phyloP scores from a whole-genome alignment of 2,329 filamentous ascomycete genomes.

The Fusarium algeriense region DNA sequence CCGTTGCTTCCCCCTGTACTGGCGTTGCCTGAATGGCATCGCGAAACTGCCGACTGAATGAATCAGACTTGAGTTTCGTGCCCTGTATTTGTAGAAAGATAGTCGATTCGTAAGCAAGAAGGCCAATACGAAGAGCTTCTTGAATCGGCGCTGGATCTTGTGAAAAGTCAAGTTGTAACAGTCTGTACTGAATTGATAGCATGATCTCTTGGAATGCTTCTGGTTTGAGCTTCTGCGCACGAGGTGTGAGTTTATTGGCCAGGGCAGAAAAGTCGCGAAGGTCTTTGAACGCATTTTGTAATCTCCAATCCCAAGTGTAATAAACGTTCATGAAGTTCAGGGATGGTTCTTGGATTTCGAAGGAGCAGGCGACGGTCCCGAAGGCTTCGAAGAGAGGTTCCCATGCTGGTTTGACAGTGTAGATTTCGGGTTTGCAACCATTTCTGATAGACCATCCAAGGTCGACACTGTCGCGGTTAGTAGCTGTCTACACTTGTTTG shows the following conservation, averaged over 20 bases:
- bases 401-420: slow-evolving; percentile 36
- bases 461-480: slow-evolving; percentile 39
- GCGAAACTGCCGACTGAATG: slow-evolving; percentile 24
- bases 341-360: slow-evolving; percentile 3
- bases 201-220: slow-evolving; percentile 48
- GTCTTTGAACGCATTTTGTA: slow-evolving; percentile 47
- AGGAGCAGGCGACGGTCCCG: neutral
- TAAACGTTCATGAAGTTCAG: slow-evolving; percentile 19
- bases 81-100: slow-evolving; percentile 44
- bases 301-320: slow-evolving; percentile 37
- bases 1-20: neutral
- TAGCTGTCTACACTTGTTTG: rapidly evolving
- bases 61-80: slow-evolving; percentile 29
- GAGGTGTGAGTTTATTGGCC: slow-evolving; percentile 40
- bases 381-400: slow-evolving; percentile 19
- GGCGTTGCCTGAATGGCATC: slow-evolving; percentile 28
- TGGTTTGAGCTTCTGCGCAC: slow-evolving; percentile 43
- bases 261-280: slow-evolving; percentile 48
- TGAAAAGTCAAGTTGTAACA: slow-evolving; percentile 43
- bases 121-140: slow-evolving; percentile 45
- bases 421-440: slow-evolving; percentile 44
- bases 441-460: slow-evolving; percentile 46
- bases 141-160: slow-evolving; percentile 20
- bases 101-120: slow-evolving; percentile 49
- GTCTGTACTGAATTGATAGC: slow-evolving; percentile 49